phyloP scores from a whole-genome alignment of 805 yeast species.

The Sugiyamaella americana region DNA sequence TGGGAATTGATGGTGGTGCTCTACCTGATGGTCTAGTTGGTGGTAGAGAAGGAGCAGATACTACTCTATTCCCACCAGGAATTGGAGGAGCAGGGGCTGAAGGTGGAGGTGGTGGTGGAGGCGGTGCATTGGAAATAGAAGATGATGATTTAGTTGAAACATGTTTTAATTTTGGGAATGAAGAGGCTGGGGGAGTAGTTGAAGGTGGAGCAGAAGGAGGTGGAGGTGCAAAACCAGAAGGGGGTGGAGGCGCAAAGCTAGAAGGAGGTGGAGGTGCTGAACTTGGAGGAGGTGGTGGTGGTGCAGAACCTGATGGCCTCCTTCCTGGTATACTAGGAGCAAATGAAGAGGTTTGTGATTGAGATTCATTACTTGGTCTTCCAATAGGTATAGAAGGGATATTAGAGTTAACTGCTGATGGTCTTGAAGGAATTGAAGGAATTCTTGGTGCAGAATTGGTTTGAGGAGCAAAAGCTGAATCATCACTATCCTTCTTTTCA shows the following conservation, averaged over 20 bases:
- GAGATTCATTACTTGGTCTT: constrained; percentile 5
- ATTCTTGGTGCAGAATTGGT: constrained; percentile 2
- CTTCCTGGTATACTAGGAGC: constrained; percentile 5
- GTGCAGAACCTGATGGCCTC: background rate
- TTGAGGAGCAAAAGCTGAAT: background rate
- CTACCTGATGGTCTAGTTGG: background rate
- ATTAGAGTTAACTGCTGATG: constrained; percentile 8
- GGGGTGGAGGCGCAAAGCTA: constrained; percentile 12
- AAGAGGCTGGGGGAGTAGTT: constrained; percentile 17
- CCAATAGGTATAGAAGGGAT: constrained; percentile 8
- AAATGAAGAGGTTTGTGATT: constrained; percentile 7
- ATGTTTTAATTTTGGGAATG: background rate
- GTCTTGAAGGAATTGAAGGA: constrained; percentile 10
- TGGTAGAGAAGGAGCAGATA: constrained; percentile 1
- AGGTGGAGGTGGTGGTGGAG: constrained; percentile 17
- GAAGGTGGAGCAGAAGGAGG: constrained; percentile 14
- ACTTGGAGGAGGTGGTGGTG: constrained; percentile 6
- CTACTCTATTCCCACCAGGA: no score
- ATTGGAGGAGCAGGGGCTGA: constrained; percentile 13
- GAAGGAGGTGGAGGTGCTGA: constrained; percentile 13
- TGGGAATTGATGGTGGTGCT: constrained; percentile 12
- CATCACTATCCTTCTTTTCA: background rate
- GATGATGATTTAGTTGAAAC: constrained; percentile 17
- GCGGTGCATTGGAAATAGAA: constrained; percentile 14
- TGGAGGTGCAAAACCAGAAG: constrained; percentile 15